phyloP scores from a whole-genome alignment of 2,329 filamentous ascomycete genomes.

The Aspergillus vadensis region DNA sequence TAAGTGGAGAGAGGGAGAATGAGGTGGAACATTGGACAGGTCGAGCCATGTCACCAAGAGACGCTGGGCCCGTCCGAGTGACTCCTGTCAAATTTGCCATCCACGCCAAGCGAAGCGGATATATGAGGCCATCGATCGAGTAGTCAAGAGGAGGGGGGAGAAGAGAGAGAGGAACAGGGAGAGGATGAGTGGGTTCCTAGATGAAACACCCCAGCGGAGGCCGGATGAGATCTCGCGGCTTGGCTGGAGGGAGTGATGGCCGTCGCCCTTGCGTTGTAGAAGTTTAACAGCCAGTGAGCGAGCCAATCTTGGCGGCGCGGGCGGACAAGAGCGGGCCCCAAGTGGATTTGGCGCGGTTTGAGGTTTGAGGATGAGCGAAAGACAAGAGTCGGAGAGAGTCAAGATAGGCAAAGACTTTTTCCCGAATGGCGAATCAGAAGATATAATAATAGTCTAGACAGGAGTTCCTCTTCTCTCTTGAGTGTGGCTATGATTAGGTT shows the following conservation, averaged over 20 bases:
- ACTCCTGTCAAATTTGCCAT: constrained; percentile 1
- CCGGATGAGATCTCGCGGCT: constrained; percentile 5
- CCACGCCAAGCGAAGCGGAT: not conserved
- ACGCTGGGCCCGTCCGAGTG: not conserved
- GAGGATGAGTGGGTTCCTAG: constrained; percentile 10
- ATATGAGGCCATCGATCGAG: not conserved
- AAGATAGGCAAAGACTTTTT: not conserved
- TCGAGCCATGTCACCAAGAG: not conserved
- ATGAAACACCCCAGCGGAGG: constrained; percentile 17
- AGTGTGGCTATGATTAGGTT: not conserved
- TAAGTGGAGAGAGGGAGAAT: not conserved
- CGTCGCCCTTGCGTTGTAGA: constrained; percentile 5
- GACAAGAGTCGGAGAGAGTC: not conserved
- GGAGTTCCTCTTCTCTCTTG: no score
- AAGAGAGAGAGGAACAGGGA: no score
- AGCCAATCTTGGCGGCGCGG: constrained; percentile 2
- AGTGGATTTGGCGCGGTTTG: constrained; percentile 4
- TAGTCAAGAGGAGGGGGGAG: not conserved
- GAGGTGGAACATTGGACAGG: not conserved
- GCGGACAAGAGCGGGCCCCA: constrained; percentile 3
- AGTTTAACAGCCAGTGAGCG: not conserved
- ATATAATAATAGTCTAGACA: no score
- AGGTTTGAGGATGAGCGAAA: not conserved
- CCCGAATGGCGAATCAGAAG: not conserved
- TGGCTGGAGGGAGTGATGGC: constrained; percentile 1